Conservation (phyloP, 2,329 filamentous ascomycete species). For the Didymellaceae sp. region DNA sequence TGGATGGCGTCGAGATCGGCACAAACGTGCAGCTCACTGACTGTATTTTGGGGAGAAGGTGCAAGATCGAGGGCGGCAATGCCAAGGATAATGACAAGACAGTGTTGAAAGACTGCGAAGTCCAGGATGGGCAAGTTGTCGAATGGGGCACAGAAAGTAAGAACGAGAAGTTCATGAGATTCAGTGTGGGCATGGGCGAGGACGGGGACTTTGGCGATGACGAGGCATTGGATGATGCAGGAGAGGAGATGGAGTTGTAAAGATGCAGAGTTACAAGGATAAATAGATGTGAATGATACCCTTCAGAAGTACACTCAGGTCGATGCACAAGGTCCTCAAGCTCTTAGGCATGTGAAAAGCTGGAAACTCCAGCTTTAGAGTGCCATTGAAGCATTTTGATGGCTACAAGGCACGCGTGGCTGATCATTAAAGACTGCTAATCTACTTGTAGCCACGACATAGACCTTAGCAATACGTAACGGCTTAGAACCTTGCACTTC, state of each 20-base stretch:
- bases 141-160: slow-evolving; percentile 72
- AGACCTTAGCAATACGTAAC: no score
- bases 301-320: no score
- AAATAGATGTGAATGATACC: slow-evolving; percentile 4
- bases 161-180: slow-evolving; percentile 67
- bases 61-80: slow-evolving; percentile 80
- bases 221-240: slow-evolving; percentile 2
- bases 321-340: no score
- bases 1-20: slow-evolving; percentile 89
- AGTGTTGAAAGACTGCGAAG: slow-evolving; percentile 84
- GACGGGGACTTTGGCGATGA: slow-evolving; percentile 35
- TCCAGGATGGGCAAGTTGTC: slow-evolving; percentile 83
- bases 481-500: no score
- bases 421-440: no score
- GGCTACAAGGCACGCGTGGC: no score
- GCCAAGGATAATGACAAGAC: slow-evolving; percentile 53
- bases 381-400: no score
- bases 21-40: slow-evolving; percentile 84
- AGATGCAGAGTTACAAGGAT: not conserved
- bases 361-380: no score
- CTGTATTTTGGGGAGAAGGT: slow-evolving; percentile 82
- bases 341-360: no score
- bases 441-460: no score
- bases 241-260: not conserved
- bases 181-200: slow-evolving; percentile 49